Base-by-base conservation (phyloP, 2,329 filamentous ascomycete genomes). In the Exophiala calicioides region DNA sequence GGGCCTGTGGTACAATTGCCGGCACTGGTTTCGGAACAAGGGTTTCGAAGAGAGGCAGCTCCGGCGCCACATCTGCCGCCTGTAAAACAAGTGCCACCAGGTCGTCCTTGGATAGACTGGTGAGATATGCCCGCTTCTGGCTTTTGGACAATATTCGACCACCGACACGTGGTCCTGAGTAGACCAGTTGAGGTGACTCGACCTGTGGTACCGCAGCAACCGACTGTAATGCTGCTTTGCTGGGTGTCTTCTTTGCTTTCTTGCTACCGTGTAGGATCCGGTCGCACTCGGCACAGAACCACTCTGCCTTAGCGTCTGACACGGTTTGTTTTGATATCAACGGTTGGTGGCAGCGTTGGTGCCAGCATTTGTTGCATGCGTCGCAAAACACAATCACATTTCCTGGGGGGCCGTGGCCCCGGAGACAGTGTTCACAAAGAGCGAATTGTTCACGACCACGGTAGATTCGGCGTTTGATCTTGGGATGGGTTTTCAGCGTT, bases 311-410 rank as follows among this genome's bases (percentile, higher is more conserved):
- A 53, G 82, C 73, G 50, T 87, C 78, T 26, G 76, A 75, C 35
- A 90, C 78, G 15, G 85, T 80, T 13, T 84, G 79, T 52, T 84
- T 79, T n/a, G 78, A 75, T 50, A 94, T 87, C 6, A 78, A 77
- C 1, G 88, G 88, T 48, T 86, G 78, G 64, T 94, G 88, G 61
- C 88, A 94, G 59, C 81, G 80, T 64, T 90, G 86, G 66, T 94
- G 88, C 79, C 88, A 94, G 31, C 83, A 80, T 21, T 76, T 75
- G 63, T 88, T 87, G 70, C 88, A 94, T 12, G 82, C 82, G 66
- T 91, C 86, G 69, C 88, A 94, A 65, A 90, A 89, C 2, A 93
- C 87, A 62, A 94, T 90, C 68, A 84, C 80, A 68, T 93, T 93
- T 57, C 73, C 81, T n/a, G 73, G 65, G 3, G 85, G 84, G 60